These are phyloP conservation scores for Fusarium praegraminearum DNA, from an alignment of 2,329 filamentous ascomycete genomes.

Conservation along the genomic window DNA sequence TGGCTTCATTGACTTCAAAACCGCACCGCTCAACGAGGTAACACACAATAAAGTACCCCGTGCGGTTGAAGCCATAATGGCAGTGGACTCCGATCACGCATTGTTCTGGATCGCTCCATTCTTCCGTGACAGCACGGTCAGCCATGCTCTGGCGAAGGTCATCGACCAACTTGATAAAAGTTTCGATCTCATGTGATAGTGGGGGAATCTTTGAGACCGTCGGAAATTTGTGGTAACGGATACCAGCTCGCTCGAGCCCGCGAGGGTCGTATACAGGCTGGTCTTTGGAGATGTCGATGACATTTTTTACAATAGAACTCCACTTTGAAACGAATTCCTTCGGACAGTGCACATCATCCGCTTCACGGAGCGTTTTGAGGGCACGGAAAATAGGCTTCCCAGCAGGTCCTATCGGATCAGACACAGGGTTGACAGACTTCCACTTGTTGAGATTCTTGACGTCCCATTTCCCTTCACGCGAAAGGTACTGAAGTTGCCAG, in stretches of 20 bases:
- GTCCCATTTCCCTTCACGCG: slow-evolving; percentile 94
- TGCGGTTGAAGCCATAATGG: slow-evolving; percentile 96
- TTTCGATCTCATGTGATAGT: slow-evolving; percentile 63
- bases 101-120: slow-evolving; percentile 54
- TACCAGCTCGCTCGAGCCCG: slow-evolving; percentile 73
- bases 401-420: slow-evolving; percentile 73
- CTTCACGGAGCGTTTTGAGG: slow-evolving; percentile 92
- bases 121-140: slow-evolving; percentile 52
- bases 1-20: slow-evolving; percentile 78
- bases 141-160: slow-evolving; percentile 67
- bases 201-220: slow-evolving; percentile 94
- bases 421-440: slow-evolving; percentile 83
- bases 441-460: slow-evolving; percentile 96
- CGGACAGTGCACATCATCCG: slow-evolving; percentile 85
- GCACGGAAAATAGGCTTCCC: slow-evolving; percentile 77
- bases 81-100: slow-evolving; percentile 87
- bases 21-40: slow-evolving; percentile 88
- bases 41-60: slow-evolving; percentile 89
- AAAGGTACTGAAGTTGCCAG: slow-evolving; percentile 92
- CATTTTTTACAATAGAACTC: slow-evolving; percentile 74
- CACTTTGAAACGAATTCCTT: slow-evolving; percentile 76
- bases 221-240: slow-evolving; percentile 86
- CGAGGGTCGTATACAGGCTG: slow-evolving; percentile 88
- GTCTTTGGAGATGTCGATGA: slow-evolving; percentile 93
- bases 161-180: slow-evolving; percentile 69